Evolutionary conservation across 164 flowering plant genomes (phyloP), one percentile per base, ranked within the genome.

Genomic region (Buxus sempervirens): DNA sequence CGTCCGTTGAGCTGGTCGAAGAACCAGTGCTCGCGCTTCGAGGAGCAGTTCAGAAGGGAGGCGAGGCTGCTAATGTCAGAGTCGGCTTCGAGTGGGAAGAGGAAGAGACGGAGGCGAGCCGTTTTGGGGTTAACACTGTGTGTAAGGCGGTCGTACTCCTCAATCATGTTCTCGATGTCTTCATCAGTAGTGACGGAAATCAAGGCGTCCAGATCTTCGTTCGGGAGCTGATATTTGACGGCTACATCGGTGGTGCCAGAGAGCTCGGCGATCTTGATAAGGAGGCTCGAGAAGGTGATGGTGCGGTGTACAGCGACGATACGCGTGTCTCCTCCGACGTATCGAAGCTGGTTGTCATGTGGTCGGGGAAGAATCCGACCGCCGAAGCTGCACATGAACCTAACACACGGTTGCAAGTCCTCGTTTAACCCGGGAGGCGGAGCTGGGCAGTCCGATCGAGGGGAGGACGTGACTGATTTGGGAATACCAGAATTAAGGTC

Each of bases 381-480:
- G 18, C 97, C 97, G 67, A 88, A 95, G 78, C 96, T 90, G 86
- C 97, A 89, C 99, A 95, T 90, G 80, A 95, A 85, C 4, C 97
- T 85, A 49, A 89, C 74, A 3, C 88, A 85, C 9, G 84, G 67
- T 21, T 64, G 81, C 3, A 23, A 32, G 7, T 84, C 85, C 6
- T 77, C 77, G 19, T 32, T 63, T 23, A 25, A 65, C 26, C 58
- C 65, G 45, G 36, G 63, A 16, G 66, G 58, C 38, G 27, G 22
- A 24, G 45, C 21, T 21, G 67, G 53, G 65, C 60, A 62, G 21
- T 80, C 82, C 23, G 83, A 71, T 6, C 81, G 78, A 0, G 86
- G 86, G 12, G 89, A 72, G 18, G 89, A 86, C 15, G 73, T 61
- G 51, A 82, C 81, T 0, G 88, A 84, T 62, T 82, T 85, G 8